Evolutionary conservation across 2,329 filamentous ascomycete species (phyloP).

Genomic region (Akanthomyces dipterigenus): DNA sequence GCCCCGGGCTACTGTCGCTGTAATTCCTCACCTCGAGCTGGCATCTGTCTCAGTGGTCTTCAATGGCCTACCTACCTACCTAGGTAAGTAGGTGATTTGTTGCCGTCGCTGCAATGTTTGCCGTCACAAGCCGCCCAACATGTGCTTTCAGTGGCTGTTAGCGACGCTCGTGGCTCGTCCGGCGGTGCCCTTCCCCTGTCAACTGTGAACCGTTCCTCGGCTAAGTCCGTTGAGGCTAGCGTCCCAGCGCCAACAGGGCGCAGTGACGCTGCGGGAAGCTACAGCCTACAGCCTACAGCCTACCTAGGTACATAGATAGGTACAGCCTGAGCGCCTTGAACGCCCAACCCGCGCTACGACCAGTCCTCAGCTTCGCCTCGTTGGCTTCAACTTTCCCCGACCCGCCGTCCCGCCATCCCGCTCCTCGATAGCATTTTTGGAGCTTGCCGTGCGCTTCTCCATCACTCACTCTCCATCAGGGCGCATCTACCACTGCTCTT

Average conservation of each 20-base stretch:
- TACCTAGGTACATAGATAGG: neutral
- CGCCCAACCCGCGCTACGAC: neutral
- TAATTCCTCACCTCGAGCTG: too few relatives aligned
- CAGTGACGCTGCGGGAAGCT: neutral
- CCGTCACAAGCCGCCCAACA: too few relatives aligned
- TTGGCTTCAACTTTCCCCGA: neutral
- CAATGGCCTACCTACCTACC: too few relatives aligned
- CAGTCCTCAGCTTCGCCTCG: conserved; percentile 3
- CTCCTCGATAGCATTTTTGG: neutral
- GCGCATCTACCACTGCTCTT: neutral
- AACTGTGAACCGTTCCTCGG: neutral
- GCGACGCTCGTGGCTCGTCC: neutral
- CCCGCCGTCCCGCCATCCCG: neutral
- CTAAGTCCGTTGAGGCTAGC: neutral
- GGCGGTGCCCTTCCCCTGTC: neutral
- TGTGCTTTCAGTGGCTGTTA: too few relatives aligned
- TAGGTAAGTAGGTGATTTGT: too few relatives aligned
- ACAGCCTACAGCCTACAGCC: too few relatives aligned
- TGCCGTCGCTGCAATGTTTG: too few relatives aligned
- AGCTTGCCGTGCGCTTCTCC: neutral
- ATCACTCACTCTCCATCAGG: neutral
- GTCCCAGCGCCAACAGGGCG: neutral
- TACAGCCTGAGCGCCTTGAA: neutral
- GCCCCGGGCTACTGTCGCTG: too few relatives aligned
- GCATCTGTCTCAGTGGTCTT: too few relatives aligned